Evolutionary conservation across 2,329 filamentous ascomycete genomes (phyloP), one percentile per base, ranked within the genome.

Genomic region (Fusarium sp.): DNA sequence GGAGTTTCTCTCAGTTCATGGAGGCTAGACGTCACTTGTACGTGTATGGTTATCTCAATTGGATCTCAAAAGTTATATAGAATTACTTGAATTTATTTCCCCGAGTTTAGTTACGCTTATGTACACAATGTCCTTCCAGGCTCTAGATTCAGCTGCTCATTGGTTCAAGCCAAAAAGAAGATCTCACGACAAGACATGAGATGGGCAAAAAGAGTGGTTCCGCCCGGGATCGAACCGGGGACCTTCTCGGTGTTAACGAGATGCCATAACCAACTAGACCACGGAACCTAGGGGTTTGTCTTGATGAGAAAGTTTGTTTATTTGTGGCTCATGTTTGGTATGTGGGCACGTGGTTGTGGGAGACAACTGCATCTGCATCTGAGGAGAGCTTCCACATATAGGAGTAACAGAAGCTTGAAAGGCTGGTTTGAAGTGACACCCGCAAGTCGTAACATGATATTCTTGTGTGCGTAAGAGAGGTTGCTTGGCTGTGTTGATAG

Each of bases 211-310:
- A 65, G 41, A 38, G 26, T 63, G 61, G 61, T 65, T 65, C 59
- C 59, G 61, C 61, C 59, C 59, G 61, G 61, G 61, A 53, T 65
- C 35, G 61, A 65, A 65, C 61, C 61, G 61, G 58, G 59, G 61
- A 65, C 61, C 61, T 65, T 65, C 61, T 65, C 61, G 61, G 61
- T 65, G 61, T 65, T 65, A 65, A 51, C 61, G 61, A 65, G 59
- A 65, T 65, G 61, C 55, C 59, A 65, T 65, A 60, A 65, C 62
- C 62, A 65, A 47, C 62, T 69, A 69, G 66, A 67, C 66, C 67
- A 69, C 64, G 61, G 42, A 67, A 69, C 66, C 67, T 29, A 28
- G 13, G n/a, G 22, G 6, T 40, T 55, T 58, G 34, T 59, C 19
- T 3, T 49, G 15, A 9, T 41, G 10, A 7, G 2, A 1, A 2